A percentile compares a stretch with the other conserved stretches of the same genome.
These are phyloP conservation scores for Hericium coralloides DNA, from an alignment of 768 basidiomycete genomes.

Conservation along the genomic window DNA sequence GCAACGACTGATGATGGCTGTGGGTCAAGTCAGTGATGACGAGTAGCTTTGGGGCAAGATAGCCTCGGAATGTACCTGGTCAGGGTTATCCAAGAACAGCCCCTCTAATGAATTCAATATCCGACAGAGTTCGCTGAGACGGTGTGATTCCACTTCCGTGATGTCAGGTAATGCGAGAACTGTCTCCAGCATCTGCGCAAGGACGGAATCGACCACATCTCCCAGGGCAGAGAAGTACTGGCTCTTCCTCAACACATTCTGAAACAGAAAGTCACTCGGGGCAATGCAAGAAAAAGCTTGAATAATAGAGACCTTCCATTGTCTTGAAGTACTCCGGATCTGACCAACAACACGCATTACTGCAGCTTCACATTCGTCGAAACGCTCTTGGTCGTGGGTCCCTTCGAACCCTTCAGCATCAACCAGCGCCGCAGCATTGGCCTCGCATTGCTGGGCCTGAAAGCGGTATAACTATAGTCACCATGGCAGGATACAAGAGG, in stretches of 20 bases:
- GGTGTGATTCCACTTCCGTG: constrained; percentile 78
- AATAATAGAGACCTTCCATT: constrained; percentile 56
- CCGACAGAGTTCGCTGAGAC: constrained; percentile 73
- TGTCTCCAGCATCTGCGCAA: constrained; percentile 61
- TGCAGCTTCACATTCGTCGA: constrained; percentile 66
- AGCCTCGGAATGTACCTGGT: constrained; percentile 34
- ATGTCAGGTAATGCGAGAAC: constrained; percentile 78
- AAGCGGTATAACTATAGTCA: not conserved
- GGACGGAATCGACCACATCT: constrained; percentile 53
- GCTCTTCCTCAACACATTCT: constrained; percentile 63
- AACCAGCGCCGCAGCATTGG: constrained; percentile 38
- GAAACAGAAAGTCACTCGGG: constrained; percentile 1
- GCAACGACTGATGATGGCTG: constrained; percentile 74
- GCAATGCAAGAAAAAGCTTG: not conserved
- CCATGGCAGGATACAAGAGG: not conserved
- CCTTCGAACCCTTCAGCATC: constrained; percentile 59
- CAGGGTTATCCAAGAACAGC: constrained; percentile 61
- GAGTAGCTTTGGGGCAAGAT: not conserved
- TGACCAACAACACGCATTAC: constrained; percentile 54
- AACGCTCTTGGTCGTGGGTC: constrained; percentile 63
- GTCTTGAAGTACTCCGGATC: constrained; percentile 52
- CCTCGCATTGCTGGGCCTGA: constrained; percentile 42
- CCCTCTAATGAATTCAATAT: constrained; percentile 75
- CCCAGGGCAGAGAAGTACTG: constrained; percentile 71
- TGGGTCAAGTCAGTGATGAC: constrained; percentile 3